Conservation (phyloP, 495 filamentous ascomycete genomes). For the Penicillium alfredii region DNA sequence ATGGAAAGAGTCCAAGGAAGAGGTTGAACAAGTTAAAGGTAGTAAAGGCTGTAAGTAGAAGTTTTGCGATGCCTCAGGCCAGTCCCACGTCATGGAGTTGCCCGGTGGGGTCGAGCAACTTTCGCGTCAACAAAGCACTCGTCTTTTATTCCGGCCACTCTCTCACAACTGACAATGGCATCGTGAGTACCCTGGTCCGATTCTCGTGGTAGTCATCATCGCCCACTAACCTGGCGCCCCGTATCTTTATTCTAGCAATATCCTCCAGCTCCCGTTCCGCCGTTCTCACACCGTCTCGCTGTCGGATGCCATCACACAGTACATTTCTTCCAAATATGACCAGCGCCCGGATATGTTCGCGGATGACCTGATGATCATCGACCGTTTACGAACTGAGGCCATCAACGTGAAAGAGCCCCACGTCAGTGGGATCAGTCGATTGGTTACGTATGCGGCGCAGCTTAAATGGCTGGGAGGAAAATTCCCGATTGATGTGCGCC, state of each 20-base stretch:
- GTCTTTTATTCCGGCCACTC: conserved; percentile 11
- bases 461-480: conserved; percentile 91
- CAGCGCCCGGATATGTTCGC: conserved; percentile 98
- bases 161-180: conserved; percentile 30
- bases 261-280: conserved; percentile 75
- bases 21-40: not conserved
- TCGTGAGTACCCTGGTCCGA: conserved; percentile 29
- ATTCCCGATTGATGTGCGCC: conserved; percentile 87
- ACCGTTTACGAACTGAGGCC: conserved; percentile 73
- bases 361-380: conserved; percentile 80
- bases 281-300: conserved; percentile 71
- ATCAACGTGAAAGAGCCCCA: conserved; percentile 85
- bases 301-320: conserved; percentile 79
- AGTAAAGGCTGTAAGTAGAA: too few relatives aligned
- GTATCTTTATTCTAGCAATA: conserved; percentile 32
- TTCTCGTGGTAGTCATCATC: too few relatives aligned
- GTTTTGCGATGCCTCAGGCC: conserved; percentile 24
- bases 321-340: conserved; percentile 98
- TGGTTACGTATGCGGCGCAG: conserved; percentile 86
- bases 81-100: conserved; percentile 36
- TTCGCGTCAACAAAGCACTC: conserved; percentile 34
- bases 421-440: conserved; percentile 77
- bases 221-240: not conserved
- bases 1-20: too few relatives aligned
- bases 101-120: conserved; percentile 26